Evolutionary conservation across 148 eudicot species (phyloP), one percentile per base, ranked within the genome.

Genomic region (Silene conica): DNA sequence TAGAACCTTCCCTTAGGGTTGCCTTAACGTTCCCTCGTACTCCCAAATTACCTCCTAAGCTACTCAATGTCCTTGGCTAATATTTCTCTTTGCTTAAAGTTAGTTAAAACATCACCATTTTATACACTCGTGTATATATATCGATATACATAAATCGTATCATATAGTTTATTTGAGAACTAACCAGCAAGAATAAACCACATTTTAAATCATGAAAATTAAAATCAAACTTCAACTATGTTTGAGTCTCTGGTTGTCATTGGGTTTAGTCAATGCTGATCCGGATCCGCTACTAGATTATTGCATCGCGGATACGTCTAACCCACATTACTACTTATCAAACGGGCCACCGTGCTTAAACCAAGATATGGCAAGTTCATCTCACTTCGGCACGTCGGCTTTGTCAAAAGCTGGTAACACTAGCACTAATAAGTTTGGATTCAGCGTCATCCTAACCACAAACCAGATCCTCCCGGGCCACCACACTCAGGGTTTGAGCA

Each of bases 261-360:
- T 65, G 34, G 80, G 74, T 59, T 38, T 75, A 0, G 73, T 67
- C 31, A 59, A 59, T 52, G 72, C 87, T 13, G 98, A 94, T 70
- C 97, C 96, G 0, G 84, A 87, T 18, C 93, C 96, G 11, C 90
- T 91, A 28, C 91, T 89, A 73, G 98, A 94, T 60, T 94, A 91
- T 63, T 94, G 98, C 74, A 52, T 91, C 9, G 92, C 91, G 0
- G 90, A 87, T 54, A 60, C 85, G 22, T 74, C 81, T 4, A 77
- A 19, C 58, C 79, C 86, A 8, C 70, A 60, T 25, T 31, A 82
- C 16, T 66, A 77, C 41, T 80, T 77, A 80, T 21, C 74, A 14
- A 86, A 89, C 14, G 92, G 90, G 2, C 85, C 76, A 16, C 85
- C 90, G 11, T 94, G 98, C 84, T 69, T 89, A 70, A 72, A 85